phyloP scores from a whole-genome alignment of 148 eudicot species.

The Vaccinium vitisidaea region DNA sequence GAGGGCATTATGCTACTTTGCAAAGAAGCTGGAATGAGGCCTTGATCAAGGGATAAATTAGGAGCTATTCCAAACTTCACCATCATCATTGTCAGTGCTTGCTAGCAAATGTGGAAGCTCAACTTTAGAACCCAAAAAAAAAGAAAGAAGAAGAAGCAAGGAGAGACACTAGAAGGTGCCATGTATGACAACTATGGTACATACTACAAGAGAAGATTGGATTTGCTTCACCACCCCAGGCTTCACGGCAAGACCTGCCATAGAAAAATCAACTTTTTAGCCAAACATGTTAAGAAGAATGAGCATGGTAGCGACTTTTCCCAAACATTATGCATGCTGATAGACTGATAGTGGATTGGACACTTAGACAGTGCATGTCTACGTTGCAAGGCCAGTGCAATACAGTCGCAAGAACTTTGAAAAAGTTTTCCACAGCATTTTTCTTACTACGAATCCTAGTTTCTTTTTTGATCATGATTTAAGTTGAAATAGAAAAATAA shows the following conservation, averaged over 20 bases:
- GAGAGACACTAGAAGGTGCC: neutral
- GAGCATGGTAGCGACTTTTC: neutral
- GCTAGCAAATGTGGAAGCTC: conserved; percentile 37
- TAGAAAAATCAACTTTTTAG: conserved; percentile 15
- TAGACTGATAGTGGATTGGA: neutral
- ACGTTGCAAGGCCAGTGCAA: neutral
- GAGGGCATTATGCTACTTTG: conserved; percentile 52
- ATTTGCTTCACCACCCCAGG: conserved; percentile 76
- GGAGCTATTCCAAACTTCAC: conserved; percentile 64
- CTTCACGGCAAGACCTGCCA: conserved; percentile 85
- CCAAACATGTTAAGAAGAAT: neutral
- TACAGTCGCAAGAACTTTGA: neutral
- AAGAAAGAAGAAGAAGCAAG: neutral
- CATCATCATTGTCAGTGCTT: conserved; percentile 57
- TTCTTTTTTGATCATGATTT: neutral
- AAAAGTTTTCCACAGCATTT: neutral
- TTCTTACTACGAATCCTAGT: neutral
- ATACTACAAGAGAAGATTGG: conserved; percentile 63
- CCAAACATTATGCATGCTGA: neutral
- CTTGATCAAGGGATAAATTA: conserved; percentile 51
- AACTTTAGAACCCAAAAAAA: conserved; percentile 8
- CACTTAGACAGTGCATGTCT: neutral
- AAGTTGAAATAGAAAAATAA: neutral
- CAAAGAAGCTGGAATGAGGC: conserved; percentile 58
- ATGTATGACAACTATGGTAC: conserved; percentile 20